phyloP scores from a whole-genome alignment of 768 basidiomycete species.

The Mycena metata region DNA sequence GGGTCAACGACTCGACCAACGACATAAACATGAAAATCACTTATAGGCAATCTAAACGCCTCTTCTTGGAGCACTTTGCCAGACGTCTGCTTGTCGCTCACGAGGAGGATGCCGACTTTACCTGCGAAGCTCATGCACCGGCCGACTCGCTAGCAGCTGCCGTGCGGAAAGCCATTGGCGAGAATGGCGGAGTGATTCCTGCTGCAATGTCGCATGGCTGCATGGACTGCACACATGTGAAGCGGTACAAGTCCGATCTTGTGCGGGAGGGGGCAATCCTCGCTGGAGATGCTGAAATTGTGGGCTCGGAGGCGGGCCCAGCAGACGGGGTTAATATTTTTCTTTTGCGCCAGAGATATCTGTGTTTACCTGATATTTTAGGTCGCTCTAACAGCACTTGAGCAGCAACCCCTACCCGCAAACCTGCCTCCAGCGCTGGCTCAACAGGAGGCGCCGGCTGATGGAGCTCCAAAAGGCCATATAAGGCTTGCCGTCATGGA shows the following conservation, averaged over 20 bases:
- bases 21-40: constrained; percentile 29
- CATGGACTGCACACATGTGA: background rate
- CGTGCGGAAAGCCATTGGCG: constrained; percentile 36
- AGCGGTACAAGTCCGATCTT: background rate
- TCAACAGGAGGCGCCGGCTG: constrained; percentile 29
- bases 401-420: too few relatives aligned
- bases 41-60: constrained; percentile 40
- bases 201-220: background rate
- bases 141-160: constrained; percentile 9
- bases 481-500: constrained; percentile 49
- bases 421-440: too few relatives aligned
- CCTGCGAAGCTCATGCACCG: constrained; percentile 32
- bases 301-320: too few relatives aligned
- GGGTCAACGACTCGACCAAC: constrained; percentile 41
- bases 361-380: background rate
- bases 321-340: too few relatives aligned
- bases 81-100: constrained; percentile 39
- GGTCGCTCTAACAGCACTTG: background rate
- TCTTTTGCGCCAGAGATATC: background rate
- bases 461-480: constrained; percentile 33
- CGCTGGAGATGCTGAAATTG: background rate
- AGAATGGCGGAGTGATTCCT: constrained; percentile 30
- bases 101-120: constrained; percentile 12
- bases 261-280: background rate
- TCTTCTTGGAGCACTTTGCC: constrained; percentile 46